Percentiles rank a stretch among this genome's conserved stretches.
Conservation (phyloP, 1,284 basidiomycete genomes). For the Leccinum holopus region DNA sequence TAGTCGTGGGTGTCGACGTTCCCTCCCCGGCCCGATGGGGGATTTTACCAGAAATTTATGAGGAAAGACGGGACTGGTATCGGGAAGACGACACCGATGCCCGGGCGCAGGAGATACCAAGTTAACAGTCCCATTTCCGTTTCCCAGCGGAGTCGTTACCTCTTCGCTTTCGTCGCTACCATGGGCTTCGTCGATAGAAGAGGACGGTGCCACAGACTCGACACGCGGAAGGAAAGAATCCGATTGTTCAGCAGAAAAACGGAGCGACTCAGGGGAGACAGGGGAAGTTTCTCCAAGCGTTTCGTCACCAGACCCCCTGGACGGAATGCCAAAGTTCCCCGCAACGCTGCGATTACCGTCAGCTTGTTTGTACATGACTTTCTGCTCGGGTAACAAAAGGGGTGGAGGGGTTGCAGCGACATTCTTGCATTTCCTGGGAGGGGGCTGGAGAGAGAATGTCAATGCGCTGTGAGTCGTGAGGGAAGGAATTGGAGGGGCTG, state of each 20-base stretch:
- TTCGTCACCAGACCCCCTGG: conserved; percentile 9
- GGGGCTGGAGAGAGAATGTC: conserved; percentile 58
- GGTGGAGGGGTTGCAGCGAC: conserved; percentile 4
- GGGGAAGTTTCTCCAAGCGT: conserved; percentile 17
- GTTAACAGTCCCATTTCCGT: conserved; percentile 5
- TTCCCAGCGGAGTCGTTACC: neutral
- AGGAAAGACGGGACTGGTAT: conserved; percentile 12
- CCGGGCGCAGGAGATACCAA: neutral
- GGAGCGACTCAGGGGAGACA: neutral
- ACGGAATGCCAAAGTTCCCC: conserved; percentile 32
- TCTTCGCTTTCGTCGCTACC: conserved; percentile 7
- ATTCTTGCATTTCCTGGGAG: conserved; percentile 54
- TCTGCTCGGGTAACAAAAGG: conserved; percentile 7
- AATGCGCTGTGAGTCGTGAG: conserved; percentile 11
- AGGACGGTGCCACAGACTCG: neutral
- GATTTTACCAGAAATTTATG: conserved; percentile 12
- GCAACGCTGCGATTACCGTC: conserved; percentile 34
- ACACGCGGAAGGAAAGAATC: conserved; percentile 9
- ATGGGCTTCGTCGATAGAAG: conserved; percentile 2
- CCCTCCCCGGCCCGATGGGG: conserved; percentile 3
- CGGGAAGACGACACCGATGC: neutral
- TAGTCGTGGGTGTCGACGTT: conserved; percentile 6
- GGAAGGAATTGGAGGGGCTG: conserved; percentile 17
- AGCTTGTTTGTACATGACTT: conserved; percentile 30
- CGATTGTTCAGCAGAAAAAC: conserved; percentile 6